Base-by-base conservation (phyloP, 257 asterid genomes). In the Lantana camara region DNA sequence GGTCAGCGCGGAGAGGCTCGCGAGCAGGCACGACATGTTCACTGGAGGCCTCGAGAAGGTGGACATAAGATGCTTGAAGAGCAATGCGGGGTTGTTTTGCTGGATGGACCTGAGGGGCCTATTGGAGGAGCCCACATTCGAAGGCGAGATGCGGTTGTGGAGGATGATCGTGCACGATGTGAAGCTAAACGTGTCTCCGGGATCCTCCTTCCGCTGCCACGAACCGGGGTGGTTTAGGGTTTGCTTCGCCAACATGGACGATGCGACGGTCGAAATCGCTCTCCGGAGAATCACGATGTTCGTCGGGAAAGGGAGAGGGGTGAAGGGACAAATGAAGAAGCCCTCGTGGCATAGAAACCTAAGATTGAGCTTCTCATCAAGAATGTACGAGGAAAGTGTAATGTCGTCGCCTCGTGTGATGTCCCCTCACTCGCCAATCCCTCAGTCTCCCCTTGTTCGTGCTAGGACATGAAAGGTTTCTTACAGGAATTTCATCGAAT, bases 181-280 rank as follows among this genome's bases (percentile, higher is more conserved):
- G 23, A 89, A 84, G 81, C 77, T 91, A 0, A 91, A 91, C 3
- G 84, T 91, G 0, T 91, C 98, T 0, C 98, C 98, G 0, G 98
- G 98, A 0, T 56, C 76, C 4, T 88, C 96, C 0, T 91, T 86
- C 21, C 84, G 84, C 9, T 86, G 96, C 74, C 17, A 37, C 19
- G 98, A 91, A 20, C 95, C 98, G 0, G 98, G 96, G 2, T 91
- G 95, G 95, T 91, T 86, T 22, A 73, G 98, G 53, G 94, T 83
- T 69, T 91, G 98, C 52, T 83, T 91, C 20, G 98, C 98, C 0
- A 88, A 91, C 29, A 83, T 88, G 95, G 94, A 84, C 3, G 88
- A 76, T 7, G 77, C 64, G 13, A 91, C 86, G 0, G 35, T 91
- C 53, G 78, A 72, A 0, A 41, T 75, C 17, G 95, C 98, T 0